These are phyloP conservation scores for Leccinum pellstonianum DNA, from an alignment of 768 basidiomycete species.

Conservation along the genomic window DNA sequence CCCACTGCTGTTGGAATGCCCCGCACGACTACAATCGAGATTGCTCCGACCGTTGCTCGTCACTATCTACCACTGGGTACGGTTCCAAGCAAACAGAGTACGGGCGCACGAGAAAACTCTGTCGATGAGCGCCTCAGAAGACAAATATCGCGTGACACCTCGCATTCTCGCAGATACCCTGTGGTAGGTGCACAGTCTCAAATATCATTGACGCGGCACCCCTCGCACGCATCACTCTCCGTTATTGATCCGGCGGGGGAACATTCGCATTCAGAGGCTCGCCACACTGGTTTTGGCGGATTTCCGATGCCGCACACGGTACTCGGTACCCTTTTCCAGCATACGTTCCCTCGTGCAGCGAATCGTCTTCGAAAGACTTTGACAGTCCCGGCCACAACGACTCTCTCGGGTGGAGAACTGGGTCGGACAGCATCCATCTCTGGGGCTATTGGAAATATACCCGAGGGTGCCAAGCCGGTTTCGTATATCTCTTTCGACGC, in stretches of 20 bases:
- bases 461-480: conserved; percentile 51
- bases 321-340: conserved; percentile 46
- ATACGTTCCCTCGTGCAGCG: conserved; percentile 62
- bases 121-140: conserved; percentile 9
- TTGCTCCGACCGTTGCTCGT: conserved; percentile 39
- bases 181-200: conserved; percentile 10
- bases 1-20: conserved; percentile 25
- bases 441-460: conserved; percentile 19
- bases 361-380: conserved; percentile 62
- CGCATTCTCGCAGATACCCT: conserved; percentile 17
- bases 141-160: conserved; percentile 8
- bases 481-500: conserved; percentile 88
- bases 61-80: conserved; percentile 25
- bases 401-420: conserved; percentile 40
- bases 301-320: conserved; percentile 71
- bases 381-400: conserved; percentile 76
- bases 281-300: conserved; percentile 61
- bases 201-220: conserved; percentile 16
- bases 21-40: conserved; percentile 52
- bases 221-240: conserved; percentile 14
- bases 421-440: conserved; percentile 25
- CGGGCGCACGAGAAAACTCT: background rate
- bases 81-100: conserved; percentile 29
- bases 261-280: conserved; percentile 20
- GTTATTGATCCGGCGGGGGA: conserved; percentile 16